phyloP scores from a whole-genome alignment of 1,284 basidiomycete genomes.

The Malassezia restricta region DNA sequence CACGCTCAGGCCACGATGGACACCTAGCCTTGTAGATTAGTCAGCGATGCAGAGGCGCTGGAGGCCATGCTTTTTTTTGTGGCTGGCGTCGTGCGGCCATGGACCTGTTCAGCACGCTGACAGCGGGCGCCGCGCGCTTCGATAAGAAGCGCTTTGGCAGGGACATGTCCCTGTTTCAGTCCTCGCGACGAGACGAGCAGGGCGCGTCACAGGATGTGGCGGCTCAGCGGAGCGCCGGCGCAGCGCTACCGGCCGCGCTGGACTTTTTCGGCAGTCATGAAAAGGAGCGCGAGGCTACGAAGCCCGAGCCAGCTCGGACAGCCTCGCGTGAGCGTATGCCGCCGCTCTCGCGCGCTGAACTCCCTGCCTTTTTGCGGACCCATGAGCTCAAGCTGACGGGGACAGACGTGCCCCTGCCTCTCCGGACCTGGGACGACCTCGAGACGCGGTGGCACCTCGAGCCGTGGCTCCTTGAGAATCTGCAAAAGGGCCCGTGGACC shows the following conservation, averaged over 20 bases:
- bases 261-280: constrained; percentile 29
- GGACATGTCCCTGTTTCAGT: constrained; percentile 61
- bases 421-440: constrained; percentile 41
- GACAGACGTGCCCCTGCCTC: constrained; percentile 46
- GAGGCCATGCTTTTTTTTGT: neutral
- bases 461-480: constrained; percentile 27
- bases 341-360: constrained; percentile 27
- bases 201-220: neutral
- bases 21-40: neutral
- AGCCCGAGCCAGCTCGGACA: constrained; percentile 2
- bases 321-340: neutral
- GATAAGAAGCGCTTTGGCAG: constrained; percentile 63
- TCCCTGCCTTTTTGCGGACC: constrained; percentile 26
- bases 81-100: constrained; percentile 14
- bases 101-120: constrained; percentile 44
- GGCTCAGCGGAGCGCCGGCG: constrained; percentile 2
- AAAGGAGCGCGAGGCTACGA: constrained; percentile 8
- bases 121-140: constrained; percentile 50
- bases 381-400: constrained; percentile 46
- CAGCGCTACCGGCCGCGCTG: constrained; percentile 27
- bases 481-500: constrained; percentile 26
- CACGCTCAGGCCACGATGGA: neutral
- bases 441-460: constrained; percentile 22
- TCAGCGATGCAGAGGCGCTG: neutral
- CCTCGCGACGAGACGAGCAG: constrained; percentile 2